Evolutionary conservation across 148 eudicot genomes (phyloP).

Genomic region (Talinum fruticosum): DNA sequence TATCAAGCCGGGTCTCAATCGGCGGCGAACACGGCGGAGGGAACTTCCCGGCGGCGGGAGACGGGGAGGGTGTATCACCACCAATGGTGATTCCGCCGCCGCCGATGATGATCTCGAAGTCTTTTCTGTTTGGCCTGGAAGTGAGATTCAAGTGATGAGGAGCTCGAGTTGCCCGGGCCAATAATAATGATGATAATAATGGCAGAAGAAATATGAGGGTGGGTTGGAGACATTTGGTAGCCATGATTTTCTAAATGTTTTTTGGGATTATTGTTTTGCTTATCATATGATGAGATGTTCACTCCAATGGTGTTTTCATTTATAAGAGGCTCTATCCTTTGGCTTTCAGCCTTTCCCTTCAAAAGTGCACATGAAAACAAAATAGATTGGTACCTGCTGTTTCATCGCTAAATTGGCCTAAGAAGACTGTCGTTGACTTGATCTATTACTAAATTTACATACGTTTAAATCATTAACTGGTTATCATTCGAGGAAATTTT

Average conservation of each 20-base stretch:
- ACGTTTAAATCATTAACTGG: too few species aligned
- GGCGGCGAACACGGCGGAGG: background rate
- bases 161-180: background rate
- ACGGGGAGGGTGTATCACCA: slow-evolving; percentile 12
- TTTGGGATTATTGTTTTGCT: background rate
- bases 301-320: background rate
- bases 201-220: background rate
- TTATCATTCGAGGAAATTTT: too few species aligned
- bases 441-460: background rate
- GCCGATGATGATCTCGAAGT: slow-evolving; percentile 16
- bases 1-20: background rate
- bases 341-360: background rate
- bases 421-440: background rate
- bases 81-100: background rate
- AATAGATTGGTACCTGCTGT: background rate
- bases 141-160: background rate
- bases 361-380: background rate
- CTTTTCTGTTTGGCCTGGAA: slow-evolving; percentile 18
- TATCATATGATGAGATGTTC: background rate
- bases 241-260: background rate
- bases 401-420: too few species aligned
- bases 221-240: background rate
- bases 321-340: background rate
- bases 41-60: background rate
- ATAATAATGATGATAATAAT: background rate